Evolutionary conservation across 805 yeast species (phyloP).

Genomic region (Kuraishia capsulata): DNA sequence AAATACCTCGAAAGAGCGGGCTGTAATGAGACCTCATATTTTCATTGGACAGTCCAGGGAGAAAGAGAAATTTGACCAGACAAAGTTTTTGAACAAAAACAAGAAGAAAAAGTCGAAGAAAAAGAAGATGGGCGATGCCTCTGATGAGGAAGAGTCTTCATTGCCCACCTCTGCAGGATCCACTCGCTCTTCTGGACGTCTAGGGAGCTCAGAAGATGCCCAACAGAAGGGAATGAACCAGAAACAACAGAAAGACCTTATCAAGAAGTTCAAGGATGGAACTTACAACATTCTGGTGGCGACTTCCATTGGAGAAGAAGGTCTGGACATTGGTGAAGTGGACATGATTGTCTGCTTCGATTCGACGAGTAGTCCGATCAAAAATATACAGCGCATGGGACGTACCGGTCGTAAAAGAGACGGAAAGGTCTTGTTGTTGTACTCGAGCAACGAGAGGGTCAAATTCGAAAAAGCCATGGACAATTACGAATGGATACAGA

Average conservation of each 20-base stretch:
- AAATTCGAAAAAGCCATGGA: slow-evolving; percentile 81
- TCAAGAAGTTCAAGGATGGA: slow-evolving; percentile 66
- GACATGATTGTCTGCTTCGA: slow-evolving; percentile 90
- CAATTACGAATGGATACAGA: slow-evolving; percentile 73
- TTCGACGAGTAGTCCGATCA: slow-evolving; percentile 87
- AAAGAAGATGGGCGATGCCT: slow-evolving; percentile 21
- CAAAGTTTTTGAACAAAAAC: slow-evolving; percentile 31
- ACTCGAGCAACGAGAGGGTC: slow-evolving; percentile 66
- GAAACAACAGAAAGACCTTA: slow-evolving; percentile 72
- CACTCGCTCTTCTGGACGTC: slow-evolving; percentile 21
- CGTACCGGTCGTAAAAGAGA: slow-evolving; percentile 94
- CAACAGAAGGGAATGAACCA: slow-evolving; percentile 86
- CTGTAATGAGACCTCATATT: slow-evolving; percentile 56
- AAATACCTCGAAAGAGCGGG: slow-evolving; percentile 18
- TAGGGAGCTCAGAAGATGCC: slow-evolving; percentile 66
- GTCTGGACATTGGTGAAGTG: slow-evolving; percentile 96
- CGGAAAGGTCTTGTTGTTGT: slow-evolving; percentile 69
- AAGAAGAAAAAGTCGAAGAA: slow-evolving; percentile 32
- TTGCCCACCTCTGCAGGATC: slow-evolving; percentile 1
- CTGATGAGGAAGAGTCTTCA: slow-evolving; percentile 12
- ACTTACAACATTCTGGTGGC: slow-evolving; percentile 78
- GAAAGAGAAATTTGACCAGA: slow-evolving; percentile 60
- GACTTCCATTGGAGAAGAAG: slow-evolving; percentile 97
- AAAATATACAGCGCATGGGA: slow-evolving; percentile 93
- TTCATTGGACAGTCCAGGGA: slow-evolving; percentile 89